These are phyloP conservation scores for Myxozyma monticola DNA, from an alignment of 805 yeast genomes.

Conservation along the genomic window DNA sequence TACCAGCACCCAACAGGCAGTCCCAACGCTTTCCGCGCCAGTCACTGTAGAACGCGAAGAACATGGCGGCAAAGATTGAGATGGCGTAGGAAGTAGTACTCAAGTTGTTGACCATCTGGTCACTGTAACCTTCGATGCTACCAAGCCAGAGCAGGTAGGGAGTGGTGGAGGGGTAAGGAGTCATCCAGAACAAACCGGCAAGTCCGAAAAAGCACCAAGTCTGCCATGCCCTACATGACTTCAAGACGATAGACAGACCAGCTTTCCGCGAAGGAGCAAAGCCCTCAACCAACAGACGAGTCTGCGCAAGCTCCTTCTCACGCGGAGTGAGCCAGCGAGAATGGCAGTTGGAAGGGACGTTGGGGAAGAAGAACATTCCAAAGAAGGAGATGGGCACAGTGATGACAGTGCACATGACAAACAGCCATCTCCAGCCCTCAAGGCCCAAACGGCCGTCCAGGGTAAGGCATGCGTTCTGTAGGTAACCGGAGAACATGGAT, in stretches of 20 bases:
- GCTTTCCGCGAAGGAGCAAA: constrained; percentile 15
- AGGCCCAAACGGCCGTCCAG: constrained; percentile 45
- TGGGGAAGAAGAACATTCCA: constrained; percentile 48
- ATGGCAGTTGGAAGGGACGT: constrained; percentile 44
- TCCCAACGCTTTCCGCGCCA: constrained; percentile 30
- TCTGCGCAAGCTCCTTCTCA: constrained; percentile 31
- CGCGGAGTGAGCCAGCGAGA: constrained; percentile 31
- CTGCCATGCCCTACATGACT: constrained; percentile 19
- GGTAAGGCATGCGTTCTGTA: constrained; percentile 55
- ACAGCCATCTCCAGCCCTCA: constrained; percentile 70
- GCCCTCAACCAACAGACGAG: constrained; percentile 25
- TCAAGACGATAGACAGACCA: constrained; percentile 3
- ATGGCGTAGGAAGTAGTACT: constrained; percentile 19
- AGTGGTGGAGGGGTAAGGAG: constrained; percentile 27
- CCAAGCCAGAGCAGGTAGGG: constrained; percentile 25
- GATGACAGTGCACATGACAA: constrained; percentile 50
- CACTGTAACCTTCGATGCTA: neutral
- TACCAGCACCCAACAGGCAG: constrained; percentile 17
- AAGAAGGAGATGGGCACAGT: constrained; percentile 39
- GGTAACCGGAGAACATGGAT: constrained; percentile 50
- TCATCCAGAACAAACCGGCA: constrained; percentile 25
- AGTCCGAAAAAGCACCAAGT: constrained; percentile 20
- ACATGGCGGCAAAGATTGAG: constrained; percentile 24
- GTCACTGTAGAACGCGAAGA: constrained; percentile 27
- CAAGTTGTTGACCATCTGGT: constrained; percentile 16